Conservation (phyloP, 129 eudicot genomes). For the Arctium minus region DNA sequence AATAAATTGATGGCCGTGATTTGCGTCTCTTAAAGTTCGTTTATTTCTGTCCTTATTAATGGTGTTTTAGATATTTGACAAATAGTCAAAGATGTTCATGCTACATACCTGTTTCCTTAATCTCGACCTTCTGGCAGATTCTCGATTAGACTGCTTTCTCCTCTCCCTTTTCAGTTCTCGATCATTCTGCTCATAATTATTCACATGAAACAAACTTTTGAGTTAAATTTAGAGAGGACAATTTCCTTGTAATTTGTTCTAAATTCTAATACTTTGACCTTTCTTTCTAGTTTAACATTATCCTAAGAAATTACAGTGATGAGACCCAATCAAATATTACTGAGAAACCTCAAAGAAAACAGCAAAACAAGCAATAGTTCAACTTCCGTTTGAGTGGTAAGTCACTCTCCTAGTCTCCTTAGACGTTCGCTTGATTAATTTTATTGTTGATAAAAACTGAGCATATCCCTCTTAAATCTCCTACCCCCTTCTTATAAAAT, state of each 20-base stretch:
- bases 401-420: background rate
- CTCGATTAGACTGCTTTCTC: conserved; percentile 88
- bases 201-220: background rate
- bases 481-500: background rate
- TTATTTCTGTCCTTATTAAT: no score
- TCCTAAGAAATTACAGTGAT: background rate
- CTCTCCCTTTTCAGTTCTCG: conserved; percentile 80
- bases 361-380: background rate
- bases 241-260: background rate
- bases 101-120: conserved; percentile 72
- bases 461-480: background rate
- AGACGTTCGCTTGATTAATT: background rate
- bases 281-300: background rate
- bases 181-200: conserved; percentile 48
- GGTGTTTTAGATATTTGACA: no score
- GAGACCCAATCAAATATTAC: background rate
- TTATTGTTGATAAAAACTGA: background rate
- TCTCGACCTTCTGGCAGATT: conserved; percentile 92
- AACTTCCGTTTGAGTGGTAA: background rate
- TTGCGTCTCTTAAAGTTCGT: background rate
- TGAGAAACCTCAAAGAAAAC: background rate
- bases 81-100: no score
- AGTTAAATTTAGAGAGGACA: background rate
- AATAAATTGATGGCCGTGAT: background rate
- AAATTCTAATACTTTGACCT: background rate